Evolutionary conservation across 2,329 filamentous ascomycete genomes (phyloP).

Genomic region (Xylaria sp.): DNA sequence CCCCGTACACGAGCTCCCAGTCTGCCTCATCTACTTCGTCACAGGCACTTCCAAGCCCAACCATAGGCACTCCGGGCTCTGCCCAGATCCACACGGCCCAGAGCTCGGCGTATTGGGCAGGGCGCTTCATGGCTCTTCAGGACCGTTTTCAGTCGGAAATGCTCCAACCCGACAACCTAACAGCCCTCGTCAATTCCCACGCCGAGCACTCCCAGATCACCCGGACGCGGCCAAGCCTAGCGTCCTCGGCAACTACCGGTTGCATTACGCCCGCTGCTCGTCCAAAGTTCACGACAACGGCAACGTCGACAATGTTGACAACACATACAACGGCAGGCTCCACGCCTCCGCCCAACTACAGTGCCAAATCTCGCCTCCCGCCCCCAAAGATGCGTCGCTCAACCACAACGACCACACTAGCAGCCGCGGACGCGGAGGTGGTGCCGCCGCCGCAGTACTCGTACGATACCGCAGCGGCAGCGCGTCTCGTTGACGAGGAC

Average conservation of each 20-base stretch:
- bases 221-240: conserved; percentile 16
- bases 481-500: conserved; percentile 47
- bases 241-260: conserved; percentile 27
- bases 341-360: too few species aligned
- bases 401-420: neutral
- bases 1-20: conserved; percentile 9
- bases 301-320: neutral
- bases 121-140: conserved; percentile 62
- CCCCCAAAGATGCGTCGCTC: neutral
- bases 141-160: conserved; percentile 58
- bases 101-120: conserved; percentile 63
- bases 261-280: conserved; percentile 11
- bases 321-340: neutral
- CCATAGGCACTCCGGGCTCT: conserved; percentile 23
- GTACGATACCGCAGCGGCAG: conserved; percentile 15
- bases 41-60: neutral
- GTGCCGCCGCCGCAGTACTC: conserved; percentile 25
- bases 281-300: neutral
- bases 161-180: conserved; percentile 40
- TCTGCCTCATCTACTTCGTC: conserved; percentile 21
- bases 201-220: conserved; percentile 26
- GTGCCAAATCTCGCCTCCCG: neutral
- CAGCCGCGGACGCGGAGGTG: too few species aligned
- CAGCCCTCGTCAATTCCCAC: conserved; percentile 32
- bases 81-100: conserved; percentile 49